Evolutionary conservation across 345 rosid species (phyloP), one percentile per base, ranked within the genome.

Genomic region (Lumnitzera racemosa): DNA sequence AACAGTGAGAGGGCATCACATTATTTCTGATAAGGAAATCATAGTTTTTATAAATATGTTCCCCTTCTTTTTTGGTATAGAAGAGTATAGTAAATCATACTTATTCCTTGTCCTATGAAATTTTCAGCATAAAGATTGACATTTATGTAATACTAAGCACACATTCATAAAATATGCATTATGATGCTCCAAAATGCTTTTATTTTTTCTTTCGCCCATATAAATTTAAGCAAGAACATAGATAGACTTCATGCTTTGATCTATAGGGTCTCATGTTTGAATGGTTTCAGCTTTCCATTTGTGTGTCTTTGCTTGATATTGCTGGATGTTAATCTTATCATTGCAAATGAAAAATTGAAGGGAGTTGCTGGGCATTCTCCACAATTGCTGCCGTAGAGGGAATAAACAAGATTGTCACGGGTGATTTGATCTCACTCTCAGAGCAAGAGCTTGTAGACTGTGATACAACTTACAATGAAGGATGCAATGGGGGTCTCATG

Each of bases 341-440:
- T 12, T 63, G 54, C 25, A 43, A 12, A 31, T 64, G 51, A 16
- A 23, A 27, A 68, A 70, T 23, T 58, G 55, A 52, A 89, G 99
- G 99, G 86, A 86, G 96, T 59, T 94, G 99, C 81, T 94, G 99
- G 99, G 99, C 99, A 0, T 94, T 94, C 65, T 86, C 99, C 27
- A 71, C 97, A 0, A 70, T 94, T 55, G 95, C 90, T 24, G 87
- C 96, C 0, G 97, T 94, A 72, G 99, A 94, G 67, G 99, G 99
- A 29, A 76, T 94, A 46, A 94, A 88, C 85, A 68, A 88, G 78
- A 83, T 94, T 10, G 87, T 81, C 49, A 94, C 97, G 0, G 96
- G 97, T 8, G 91, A 80, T 5, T 43, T 94, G 27, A 75, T 90
- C 67, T 53, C 78, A 1, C 74, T 94, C 51, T 94, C 99, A 2